Conservation (phyloP, 2,329 filamentous ascomycete genomes). For the Trichophyton simii region DNA sequence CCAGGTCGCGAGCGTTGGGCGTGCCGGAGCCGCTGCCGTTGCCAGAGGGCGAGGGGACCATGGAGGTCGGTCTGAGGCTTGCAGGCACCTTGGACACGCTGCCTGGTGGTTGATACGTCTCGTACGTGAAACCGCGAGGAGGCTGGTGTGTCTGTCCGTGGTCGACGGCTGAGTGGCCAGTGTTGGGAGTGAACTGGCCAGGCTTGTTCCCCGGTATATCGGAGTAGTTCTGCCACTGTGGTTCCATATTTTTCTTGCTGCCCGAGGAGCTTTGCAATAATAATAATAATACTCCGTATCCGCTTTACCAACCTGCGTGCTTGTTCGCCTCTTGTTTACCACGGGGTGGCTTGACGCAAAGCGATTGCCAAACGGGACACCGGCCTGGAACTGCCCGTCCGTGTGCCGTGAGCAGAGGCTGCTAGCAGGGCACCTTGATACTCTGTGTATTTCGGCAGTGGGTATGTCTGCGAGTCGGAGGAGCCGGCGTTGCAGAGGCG, state of each 20-base stretch:
- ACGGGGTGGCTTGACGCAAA: not conserved
- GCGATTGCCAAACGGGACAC: not conserved
- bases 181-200: conserved; percentile 50
- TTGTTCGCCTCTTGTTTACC: too few relatives aligned
- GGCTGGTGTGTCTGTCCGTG: conserved; percentile 38
- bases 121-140: conserved; percentile 53
- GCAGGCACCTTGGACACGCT: conserved; percentile 21
- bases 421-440: not conserved
- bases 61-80: conserved; percentile 35
- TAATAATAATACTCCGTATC: not conserved
- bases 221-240: conserved; percentile 55
- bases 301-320: not conserved
- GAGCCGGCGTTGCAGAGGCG: not conserved
- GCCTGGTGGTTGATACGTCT: conserved; percentile 47
- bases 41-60: conserved; percentile 43
- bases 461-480: not conserved
- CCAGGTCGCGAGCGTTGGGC: conserved; percentile 53
- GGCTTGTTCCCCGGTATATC: conserved; percentile 49
- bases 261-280: not conserved
- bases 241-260: conserved; percentile 37
- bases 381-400: not conserved
- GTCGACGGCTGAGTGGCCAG: conserved; percentile 29
- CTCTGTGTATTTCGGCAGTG: not conserved
- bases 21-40: conserved; percentile 18
- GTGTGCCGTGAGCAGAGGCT: not conserved